Percentiles rank a stretch among this genome's conserved stretches.
phyloP scores from a whole-genome alignment of 495 filamentous ascomycete genomes.

The Xylaria curta region DNA sequence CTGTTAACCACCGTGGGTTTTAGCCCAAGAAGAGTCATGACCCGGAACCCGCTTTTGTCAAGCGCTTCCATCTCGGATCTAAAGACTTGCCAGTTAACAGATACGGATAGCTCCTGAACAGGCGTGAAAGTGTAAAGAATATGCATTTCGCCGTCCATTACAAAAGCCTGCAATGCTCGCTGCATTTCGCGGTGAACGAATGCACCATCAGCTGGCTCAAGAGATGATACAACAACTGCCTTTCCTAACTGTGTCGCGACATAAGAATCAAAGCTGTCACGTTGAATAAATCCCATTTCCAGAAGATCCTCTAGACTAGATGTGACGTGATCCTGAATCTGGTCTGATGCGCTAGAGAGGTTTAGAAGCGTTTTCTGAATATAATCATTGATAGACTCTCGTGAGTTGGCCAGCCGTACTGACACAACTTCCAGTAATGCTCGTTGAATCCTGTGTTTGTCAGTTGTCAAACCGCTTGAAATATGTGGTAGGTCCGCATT shows the following conservation, averaged over 20 bases:
- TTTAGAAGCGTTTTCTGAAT: slow-evolving; percentile 72
- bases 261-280: slow-evolving; percentile 58
- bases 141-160: slow-evolving; percentile 87
- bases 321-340: slow-evolving; percentile 60
- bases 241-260: slow-evolving; percentile 70
- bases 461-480: slow-evolving; percentile 71
- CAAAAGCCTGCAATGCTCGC: slow-evolving; percentile 73
- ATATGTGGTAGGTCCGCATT: slow-evolving; percentile 75
- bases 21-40: slow-evolving; percentile 71
- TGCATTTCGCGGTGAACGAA: slow-evolving; percentile 75
- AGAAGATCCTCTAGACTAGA: slow-evolving; percentile 61
- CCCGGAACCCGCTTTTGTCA: slow-evolving; percentile 74
- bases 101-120: slow-evolving; percentile 59
- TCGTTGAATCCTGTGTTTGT: slow-evolving; percentile 71
- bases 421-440: slow-evolving; percentile 78
- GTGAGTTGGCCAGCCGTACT: slow-evolving; percentile 72
- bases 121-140: slow-evolving; percentile 84
- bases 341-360: slow-evolving; percentile 50
- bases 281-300: slow-evolving; percentile 61
- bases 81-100: slow-evolving; percentile 77
- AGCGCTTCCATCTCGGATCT: slow-evolving; percentile 71
- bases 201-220: slow-evolving; percentile 78
- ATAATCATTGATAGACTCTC: slow-evolving; percentile 73
- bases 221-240: slow-evolving; percentile 74
- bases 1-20: slow-evolving; percentile 73